Evolutionary conservation across 2,329 filamentous ascomycete species (phyloP).

Genomic region (Colletotrichum magnum): DNA sequence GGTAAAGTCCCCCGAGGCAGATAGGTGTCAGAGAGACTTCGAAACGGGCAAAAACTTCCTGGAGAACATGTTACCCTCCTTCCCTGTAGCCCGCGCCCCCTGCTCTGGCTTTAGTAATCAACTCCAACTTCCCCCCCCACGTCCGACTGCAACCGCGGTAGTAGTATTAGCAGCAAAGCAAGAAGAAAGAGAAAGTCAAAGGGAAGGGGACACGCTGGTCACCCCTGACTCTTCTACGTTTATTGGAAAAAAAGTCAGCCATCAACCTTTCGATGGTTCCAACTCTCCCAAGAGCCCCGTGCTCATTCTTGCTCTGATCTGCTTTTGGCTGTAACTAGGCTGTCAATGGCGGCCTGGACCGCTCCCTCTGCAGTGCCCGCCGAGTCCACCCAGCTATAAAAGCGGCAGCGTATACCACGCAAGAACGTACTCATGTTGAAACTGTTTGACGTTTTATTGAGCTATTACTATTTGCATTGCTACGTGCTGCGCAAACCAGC

Average conservation of each 20-base stretch:
- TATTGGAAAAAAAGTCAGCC: background rate
- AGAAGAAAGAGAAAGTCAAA: background rate
- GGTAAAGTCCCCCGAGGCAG: background rate
- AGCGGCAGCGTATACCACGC: too few relatives aligned
- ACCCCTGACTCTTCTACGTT: background rate
- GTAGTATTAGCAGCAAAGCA: too few relatives aligned
- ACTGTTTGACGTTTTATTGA: constrained; percentile 10
- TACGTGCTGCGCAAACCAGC: constrained; percentile 15
- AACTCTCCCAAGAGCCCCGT: background rate
- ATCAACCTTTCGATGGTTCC: background rate
- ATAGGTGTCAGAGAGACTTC: too few relatives aligned
- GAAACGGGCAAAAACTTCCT: constrained; percentile 25
- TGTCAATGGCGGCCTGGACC: too few relatives aligned
- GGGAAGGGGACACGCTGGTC: background rate
- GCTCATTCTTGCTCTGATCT: background rate
- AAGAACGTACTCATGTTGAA: too few relatives aligned
- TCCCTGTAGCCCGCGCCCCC: background rate
- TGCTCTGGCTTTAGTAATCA: constrained; percentile 15
- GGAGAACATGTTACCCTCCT: background rate
- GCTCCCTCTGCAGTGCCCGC: too few relatives aligned
- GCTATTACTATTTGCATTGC: constrained; percentile 31
- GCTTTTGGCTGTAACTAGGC: background rate
- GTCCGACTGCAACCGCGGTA: background rate
- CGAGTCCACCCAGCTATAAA: too few relatives aligned
- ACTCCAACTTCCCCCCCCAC: background rate